These are phyloP conservation scores for Malus sieversii DNA, from an alignment of 306 rosid species.

Conservation along the genomic window DNA sequence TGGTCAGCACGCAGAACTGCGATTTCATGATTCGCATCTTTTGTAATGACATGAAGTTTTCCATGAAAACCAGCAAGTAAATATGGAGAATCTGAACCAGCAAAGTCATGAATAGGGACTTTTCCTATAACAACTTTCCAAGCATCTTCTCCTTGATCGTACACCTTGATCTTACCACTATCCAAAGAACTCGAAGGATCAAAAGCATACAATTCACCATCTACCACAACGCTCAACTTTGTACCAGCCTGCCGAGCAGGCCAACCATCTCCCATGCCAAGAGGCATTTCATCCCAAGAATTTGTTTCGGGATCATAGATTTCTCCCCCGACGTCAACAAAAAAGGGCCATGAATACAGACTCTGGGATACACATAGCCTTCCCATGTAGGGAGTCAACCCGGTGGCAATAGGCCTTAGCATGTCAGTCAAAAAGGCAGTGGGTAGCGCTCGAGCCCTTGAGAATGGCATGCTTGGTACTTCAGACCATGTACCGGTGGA, in stretches of 20 bases:
- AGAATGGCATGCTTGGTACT: constrained; percentile 89
- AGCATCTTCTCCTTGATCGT: constrained; percentile 70
- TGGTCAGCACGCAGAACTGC: constrained; percentile 59
- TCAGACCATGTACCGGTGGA: constrained; percentile 57
- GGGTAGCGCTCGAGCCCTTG: constrained; percentile 72
- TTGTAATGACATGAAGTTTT: constrained; percentile 85
- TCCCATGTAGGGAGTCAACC: constrained; percentile 81
- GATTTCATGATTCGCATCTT: constrained; percentile 58
- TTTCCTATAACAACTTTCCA: constrained; percentile 83
- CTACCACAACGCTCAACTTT: constrained; percentile 75
- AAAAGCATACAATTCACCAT: constrained; percentile 79
- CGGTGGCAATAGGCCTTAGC: constrained; percentile 89
- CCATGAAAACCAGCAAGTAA: constrained; percentile 85
- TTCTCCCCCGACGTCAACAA: constrained; percentile 94
- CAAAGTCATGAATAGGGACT: constrained; percentile 68
- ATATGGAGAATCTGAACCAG: constrained; percentile 85
- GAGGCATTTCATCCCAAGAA: constrained; percentile 86
- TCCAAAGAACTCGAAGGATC: constrained; percentile 77
- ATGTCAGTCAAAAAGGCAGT: constrained; percentile 73
- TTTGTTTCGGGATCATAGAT: constrained; percentile 78
- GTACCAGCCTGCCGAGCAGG: constrained; percentile 90
- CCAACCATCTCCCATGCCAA: constrained; percentile 98
- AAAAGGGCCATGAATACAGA: constrained; percentile 89
- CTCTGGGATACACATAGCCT: constrained; percentile 86
- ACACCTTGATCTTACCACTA: constrained; percentile 80